phyloP scores from a whole-genome alignment of 805 yeast species.

The Spathaspora girioi region DNA sequence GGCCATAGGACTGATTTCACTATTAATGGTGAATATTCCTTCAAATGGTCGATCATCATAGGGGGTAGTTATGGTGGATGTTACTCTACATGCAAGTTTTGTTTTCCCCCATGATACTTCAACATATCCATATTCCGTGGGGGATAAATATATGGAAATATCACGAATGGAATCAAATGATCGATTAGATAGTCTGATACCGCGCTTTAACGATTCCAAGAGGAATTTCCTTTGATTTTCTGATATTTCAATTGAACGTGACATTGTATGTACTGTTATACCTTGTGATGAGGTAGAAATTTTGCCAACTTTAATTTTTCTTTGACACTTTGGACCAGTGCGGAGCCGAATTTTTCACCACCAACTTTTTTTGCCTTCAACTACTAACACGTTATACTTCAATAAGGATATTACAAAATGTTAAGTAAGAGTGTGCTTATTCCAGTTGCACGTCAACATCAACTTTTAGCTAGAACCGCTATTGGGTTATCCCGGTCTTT shows the following conservation, averaged over 20 bases:
- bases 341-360: neutral
- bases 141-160: conserved; percentile 52
- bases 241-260: conserved; percentile 58
- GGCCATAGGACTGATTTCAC: conserved; percentile 90
- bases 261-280: conserved; percentile 47
- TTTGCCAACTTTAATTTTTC: neutral
- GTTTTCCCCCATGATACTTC: conserved; percentile 79
- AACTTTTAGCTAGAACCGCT: neutral
- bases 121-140: conserved; percentile 74
- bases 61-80: conserved; percentile 75
- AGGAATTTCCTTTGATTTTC: conserved; percentile 61
- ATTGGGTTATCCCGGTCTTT: neutral
- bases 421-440: no score
- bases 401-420: no score
- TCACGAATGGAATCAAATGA: conserved; percentile 58
- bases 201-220: conserved; percentile 57
- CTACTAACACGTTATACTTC: neutral
- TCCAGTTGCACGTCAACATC: neutral
- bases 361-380: neutral
- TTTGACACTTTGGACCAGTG: neutral
- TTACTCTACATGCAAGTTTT: conserved; percentile 60
- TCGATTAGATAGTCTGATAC: conserved; percentile 69
- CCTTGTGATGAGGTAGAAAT: neutral
- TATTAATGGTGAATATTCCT: conserved; percentile 78
- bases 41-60: conserved; percentile 91